phyloP scores from a whole-genome alignment of 2,329 filamentous ascomycete species.

The Penicillium frequentans region DNA sequence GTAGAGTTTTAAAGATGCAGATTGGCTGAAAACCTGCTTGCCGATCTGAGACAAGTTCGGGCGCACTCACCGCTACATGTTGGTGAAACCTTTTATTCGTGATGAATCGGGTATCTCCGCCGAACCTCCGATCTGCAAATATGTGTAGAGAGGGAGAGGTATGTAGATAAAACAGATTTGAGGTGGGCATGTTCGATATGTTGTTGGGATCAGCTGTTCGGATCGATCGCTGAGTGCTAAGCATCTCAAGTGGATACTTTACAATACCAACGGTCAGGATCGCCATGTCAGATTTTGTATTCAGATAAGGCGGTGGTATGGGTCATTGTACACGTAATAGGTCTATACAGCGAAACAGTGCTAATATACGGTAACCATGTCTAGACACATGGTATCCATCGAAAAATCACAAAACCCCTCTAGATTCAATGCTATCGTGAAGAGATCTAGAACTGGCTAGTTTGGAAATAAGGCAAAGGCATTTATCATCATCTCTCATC shows the following conservation, averaged over 20 bases:
- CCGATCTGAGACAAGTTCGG: constrained; percentile 5
- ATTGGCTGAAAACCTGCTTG: constrained; percentile 7
- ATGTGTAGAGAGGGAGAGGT: not conserved
- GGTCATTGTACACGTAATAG: constrained; percentile 8
- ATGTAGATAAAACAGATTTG: not conserved
- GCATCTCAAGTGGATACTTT: not conserved
- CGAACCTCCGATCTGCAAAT: not conserved
- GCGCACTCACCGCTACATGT: constrained; percentile 11
- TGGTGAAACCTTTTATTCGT: constrained; percentile 1
- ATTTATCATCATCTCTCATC: constrained; percentile 49
- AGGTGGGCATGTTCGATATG: not conserved
- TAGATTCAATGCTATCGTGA: constrained; percentile 35
- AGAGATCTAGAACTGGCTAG: constrained; percentile 36
- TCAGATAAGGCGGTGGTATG: constrained; percentile 2
- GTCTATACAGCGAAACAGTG: constrained; percentile 15
- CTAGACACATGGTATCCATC: constrained; percentile 7
- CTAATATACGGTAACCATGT: constrained; percentile 5
- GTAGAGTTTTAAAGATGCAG: not conserved
- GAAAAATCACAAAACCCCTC: constrained; percentile 19
- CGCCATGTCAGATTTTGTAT: constrained; percentile 8
- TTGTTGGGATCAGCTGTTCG: not conserved
- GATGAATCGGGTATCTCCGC: not conserved
- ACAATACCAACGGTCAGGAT: constrained; percentile 2
- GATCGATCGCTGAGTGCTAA: not conserved
- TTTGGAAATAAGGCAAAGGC: constrained; percentile 25